Base-by-base conservation (phyloP, 2,329 filamentous ascomycete species). In the Claviceps africana region DNA sequence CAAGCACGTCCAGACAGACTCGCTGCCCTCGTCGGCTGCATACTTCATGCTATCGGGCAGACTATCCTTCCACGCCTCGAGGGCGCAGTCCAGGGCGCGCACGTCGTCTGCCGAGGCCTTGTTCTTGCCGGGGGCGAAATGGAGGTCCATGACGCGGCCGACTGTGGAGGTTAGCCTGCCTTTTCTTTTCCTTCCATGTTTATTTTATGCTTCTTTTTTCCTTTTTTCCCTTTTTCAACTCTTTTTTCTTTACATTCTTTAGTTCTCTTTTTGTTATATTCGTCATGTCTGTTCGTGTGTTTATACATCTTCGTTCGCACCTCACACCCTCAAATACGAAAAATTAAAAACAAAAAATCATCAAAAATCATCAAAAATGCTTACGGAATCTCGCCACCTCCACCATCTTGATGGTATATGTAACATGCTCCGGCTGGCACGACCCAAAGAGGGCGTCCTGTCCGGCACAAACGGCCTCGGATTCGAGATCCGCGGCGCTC, bases 331-430 rank as follows among this genome's bases (percentile, higher is more conserved):
- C n/a, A n/a, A n/a, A n/a, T n/a, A n/a, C n/a, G n/a, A n/a, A n/a
- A n/a, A n/a, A n/a, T n/a, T n/a, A n/a, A 22, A 25, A 43, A 21
- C 6, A 43, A 39, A 25, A 37, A 17, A n/a, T n/a, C n/a, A n/a
- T n/a, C n/a, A n/a, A n/a, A n/a, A n/a, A n/a, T n/a, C n/a, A n/a
- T n/a, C n/a, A n/a, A 17, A 31, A 6, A 4, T 6, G 22, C 65
- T 51, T 51, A 68, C 66, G 62, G 30, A 69, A 53, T 28, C 59
- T 59, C 3, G 65, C 61, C 17, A 69, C 60, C 33, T 69, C 65
- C 0, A 68, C 65, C 67, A 69, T 69, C 50, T 68, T 69, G 39
- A 67, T 64, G 0, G 60, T 60, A 51, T 69, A 69, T 0, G 60
- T 60, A 4, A 67, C 58, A 48, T 69, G 67, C 42, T 69, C 64